Evolutionary conservation across 2,329 filamentous ascomycete genomes (phyloP), one percentile per base, ranked within the genome.

Genomic region (Sporothrix variecibatus): DNA sequence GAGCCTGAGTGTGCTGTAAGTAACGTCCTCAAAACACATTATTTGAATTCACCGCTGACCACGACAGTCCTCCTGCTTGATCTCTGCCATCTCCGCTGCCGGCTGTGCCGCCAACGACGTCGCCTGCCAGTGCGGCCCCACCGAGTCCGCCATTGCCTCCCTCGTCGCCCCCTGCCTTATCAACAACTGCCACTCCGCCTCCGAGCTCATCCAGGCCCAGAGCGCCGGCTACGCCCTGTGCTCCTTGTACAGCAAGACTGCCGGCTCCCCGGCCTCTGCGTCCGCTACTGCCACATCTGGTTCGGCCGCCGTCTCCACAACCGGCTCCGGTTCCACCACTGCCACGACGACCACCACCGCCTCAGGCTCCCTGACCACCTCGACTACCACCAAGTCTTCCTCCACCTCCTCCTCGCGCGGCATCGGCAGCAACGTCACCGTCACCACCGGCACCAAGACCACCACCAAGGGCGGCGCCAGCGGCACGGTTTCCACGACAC

Each of bases 61-160:
- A 3, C 38, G n/a, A 0, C n/a, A 87, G 84, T 78, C 85, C 53
- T 75, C 82, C 72, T 90, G 87, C 82, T 82, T 88, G 78, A 78
- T 81, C 64, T 78, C 81, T 28, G 86, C 86, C 76, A 83, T 88
- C 78, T 79, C 80, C 23, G 79, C 81, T n/a, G 84, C 84, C 26
- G 83, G 84, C 78, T 90, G 87, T 80, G 76, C 74, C 17, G 74
- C 84, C 74, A 82, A 80, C 62, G 86, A 90, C 80, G 78, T 81
- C 60, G 80, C 78, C 70, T 90, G 88, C 83, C 86, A 87, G 78
- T 89, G 87, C 82, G 86, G 81, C 2, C 76, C 79, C 7, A 80
- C 77, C 0, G 76, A 82, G 76, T 43, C 78, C 17, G 76, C 73
- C 72, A 84, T 84, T 73, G 80, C 74, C 74, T 73, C 53, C 65